These are phyloP conservation scores for Eimeria acervulina DNA, from an alignment of 169 alveolate genomes.

Conservation along the genomic window DNA sequence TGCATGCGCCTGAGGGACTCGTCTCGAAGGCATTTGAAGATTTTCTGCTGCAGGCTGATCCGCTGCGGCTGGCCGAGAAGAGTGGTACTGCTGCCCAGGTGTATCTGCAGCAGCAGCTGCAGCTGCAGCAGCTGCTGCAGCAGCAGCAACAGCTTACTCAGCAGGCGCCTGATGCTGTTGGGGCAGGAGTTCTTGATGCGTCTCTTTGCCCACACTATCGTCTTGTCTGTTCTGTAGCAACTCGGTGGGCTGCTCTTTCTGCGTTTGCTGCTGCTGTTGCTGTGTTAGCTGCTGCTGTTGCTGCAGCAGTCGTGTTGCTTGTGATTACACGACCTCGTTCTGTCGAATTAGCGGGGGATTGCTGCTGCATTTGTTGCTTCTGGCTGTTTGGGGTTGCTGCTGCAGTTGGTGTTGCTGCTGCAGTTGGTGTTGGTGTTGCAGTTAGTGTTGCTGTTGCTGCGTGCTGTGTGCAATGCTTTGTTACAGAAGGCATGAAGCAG, in stretches of 20 bases:
- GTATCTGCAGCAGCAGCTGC: slow-evolving; percentile 66
- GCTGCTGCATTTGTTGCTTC: too few relatives aligned
- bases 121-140: slow-evolving; percentile 68
- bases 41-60: slow-evolving; percentile 53
- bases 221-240: slow-evolving; percentile 42
- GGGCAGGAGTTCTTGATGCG: slow-evolving; percentile 23
- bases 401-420: background rate
- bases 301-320: background rate
- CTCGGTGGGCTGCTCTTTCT: background rate
- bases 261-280: slow-evolving; percentile 38
- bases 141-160: background rate
- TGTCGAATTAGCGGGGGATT: too few relatives aligned
- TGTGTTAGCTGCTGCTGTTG: slow-evolving; percentile 14
- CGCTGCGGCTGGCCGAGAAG: slow-evolving; percentile 30
- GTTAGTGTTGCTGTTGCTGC: background rate
- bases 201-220: slow-evolving; percentile 62
- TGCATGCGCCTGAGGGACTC: slow-evolving; percentile 26
- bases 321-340: too few relatives aligned
- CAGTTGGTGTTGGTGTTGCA: background rate
- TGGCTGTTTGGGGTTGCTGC: background rate
- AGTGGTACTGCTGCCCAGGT: slow-evolving; percentile 43
- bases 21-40: slow-evolving; percentile 13
- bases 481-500: slow-evolving; percentile 47
- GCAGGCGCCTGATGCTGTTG: background rate
- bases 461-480: slow-evolving; percentile 11